Conservation (phyloP, 1,139 yeast species). For the Sugiyamaella xylanicola region DNA sequence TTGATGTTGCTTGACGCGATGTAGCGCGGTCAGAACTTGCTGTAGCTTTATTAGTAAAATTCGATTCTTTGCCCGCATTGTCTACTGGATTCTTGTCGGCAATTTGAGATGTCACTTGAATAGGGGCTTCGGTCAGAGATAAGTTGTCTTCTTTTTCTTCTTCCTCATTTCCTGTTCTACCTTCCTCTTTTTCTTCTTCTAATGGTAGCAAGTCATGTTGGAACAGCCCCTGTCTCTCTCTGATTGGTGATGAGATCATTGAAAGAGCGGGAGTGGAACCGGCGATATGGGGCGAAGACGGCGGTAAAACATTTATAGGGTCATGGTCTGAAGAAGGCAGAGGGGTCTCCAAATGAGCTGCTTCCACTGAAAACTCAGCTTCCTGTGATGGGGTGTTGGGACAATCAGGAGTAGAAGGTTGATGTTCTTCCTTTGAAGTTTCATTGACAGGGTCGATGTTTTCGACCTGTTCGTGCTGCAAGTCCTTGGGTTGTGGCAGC, state of each 20-base stretch:
- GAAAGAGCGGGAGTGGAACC: conserved; percentile 10
- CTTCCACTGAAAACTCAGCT: conserved; percentile 2
- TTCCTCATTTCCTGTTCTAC: not conserved
- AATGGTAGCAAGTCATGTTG: not conserved
- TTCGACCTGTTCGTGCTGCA: not conserved
- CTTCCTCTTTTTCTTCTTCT: not conserved
- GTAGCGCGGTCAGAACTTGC: too few species aligned
- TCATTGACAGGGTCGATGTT: not conserved
- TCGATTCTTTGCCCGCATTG: too few species aligned
- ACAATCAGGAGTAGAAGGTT: conserved; percentile 15
- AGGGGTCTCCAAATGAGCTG: conserved; percentile 14
- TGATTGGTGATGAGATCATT: not conserved
- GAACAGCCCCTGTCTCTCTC: not conserved
- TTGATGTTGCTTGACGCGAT: not conserved
- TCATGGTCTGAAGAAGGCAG: conserved; percentile 2
- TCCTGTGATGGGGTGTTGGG: conserved; percentile 9
- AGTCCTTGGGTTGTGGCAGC: too few species aligned
- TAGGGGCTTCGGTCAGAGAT: too few species aligned
- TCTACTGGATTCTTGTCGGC: too few species aligned
- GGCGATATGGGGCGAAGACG: conserved; percentile 8
- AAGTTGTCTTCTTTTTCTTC: not conserved
- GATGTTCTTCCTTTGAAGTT: not conserved
- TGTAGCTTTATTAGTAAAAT: too few species aligned
- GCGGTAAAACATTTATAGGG: too few species aligned
- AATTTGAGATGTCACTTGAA: not conserved